Evolutionary conservation across 345 rosid species (phyloP).

Genomic region (Balakata baccata): DNA sequence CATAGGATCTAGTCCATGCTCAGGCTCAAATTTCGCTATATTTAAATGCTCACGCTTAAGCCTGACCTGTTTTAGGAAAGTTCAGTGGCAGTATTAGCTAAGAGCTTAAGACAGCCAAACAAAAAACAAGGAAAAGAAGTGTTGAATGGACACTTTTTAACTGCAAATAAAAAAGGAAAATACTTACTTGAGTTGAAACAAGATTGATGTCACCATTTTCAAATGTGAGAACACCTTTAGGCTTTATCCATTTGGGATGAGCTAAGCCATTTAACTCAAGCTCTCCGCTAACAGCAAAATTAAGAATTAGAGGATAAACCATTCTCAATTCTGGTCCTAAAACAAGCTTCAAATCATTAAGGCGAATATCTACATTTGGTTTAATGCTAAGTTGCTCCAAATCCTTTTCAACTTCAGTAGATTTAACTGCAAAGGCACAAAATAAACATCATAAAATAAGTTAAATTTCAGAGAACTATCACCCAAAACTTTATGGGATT

Average conservation of each 20-base stretch:
- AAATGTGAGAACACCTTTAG: constrained; percentile 81
- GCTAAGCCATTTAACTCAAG: constrained; percentile 86
- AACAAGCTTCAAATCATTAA: constrained; percentile 83
- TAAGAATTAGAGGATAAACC: constrained; percentile 85
- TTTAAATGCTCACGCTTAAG: constrained; percentile 91
- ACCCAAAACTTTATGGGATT: background rate
- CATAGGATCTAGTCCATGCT: constrained; percentile 82
- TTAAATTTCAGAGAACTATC: background rate
- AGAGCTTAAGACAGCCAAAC: background rate
- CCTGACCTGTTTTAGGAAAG: constrained; percentile 62
- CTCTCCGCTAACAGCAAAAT: constrained; percentile 91
- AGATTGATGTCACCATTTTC: constrained; percentile 99
- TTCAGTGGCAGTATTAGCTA: constrained; percentile 10
- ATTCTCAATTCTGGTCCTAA: constrained; percentile 93
- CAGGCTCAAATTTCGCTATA: constrained; percentile 93
- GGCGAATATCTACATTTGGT: constrained; percentile 79
- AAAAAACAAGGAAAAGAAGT: constrained; percentile 8
- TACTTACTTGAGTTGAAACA: constrained; percentile 88
- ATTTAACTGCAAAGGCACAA: constrained; percentile 45
- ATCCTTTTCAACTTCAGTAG: constrained; percentile 66
- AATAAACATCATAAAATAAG: constrained; percentile 18
- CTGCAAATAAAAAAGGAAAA: constrained; percentile 5
- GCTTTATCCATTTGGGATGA: constrained; percentile 88
- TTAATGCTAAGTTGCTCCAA: constrained; percentile 58
- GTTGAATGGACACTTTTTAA: background rate